Percentiles rank a stretch among this genome's conserved stretches.
Evolutionary conservation across 805 yeast genomes (phyloP).

Genomic region (Hanseniaspora guilliermondii): DNA sequence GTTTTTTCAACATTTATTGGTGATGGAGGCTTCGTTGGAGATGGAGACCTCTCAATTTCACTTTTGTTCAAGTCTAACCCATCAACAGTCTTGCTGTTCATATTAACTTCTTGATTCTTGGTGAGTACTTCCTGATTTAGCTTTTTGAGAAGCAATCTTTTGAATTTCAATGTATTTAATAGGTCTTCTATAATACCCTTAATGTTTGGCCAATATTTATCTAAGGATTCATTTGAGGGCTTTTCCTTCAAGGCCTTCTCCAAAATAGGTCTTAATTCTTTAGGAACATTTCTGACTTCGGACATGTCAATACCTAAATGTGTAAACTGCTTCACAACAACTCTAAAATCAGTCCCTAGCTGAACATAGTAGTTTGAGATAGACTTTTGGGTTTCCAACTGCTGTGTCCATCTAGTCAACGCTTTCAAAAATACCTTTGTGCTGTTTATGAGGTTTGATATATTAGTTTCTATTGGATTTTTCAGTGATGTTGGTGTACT

Average conservation of each 20-base stretch:
- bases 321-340: conserved; percentile 68
- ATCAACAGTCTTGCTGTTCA: neutral
- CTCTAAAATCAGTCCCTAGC: conserved; percentile 85
- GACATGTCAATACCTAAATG: conserved; percentile 67
- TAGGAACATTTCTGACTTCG: conserved; percentile 86
- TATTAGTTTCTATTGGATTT: conserved; percentile 62
- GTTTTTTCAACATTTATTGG: neutral
- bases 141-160: conserved; percentile 42
- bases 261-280: conserved; percentile 58
- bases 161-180: conserved; percentile 64
- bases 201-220: conserved; percentile 67
- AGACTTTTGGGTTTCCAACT: conserved; percentile 62
- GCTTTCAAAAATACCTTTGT: conserved; percentile 81
- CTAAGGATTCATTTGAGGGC: conserved; percentile 73
- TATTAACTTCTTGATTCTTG: neutral
- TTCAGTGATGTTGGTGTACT: neutral
- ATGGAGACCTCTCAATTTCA: neutral
- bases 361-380: conserved; percentile 86
- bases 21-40: neutral
- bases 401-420: conserved; percentile 80
- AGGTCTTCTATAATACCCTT: conserved; percentile 74
- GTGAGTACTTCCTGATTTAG: conserved; percentile 12
- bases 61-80: neutral
- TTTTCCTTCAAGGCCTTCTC: conserved; percentile 78
- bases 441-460: conserved; percentile 66